phyloP scores from a whole-genome alignment of 345 rosid species.

The Psidium friedrichsthalianum region DNA sequence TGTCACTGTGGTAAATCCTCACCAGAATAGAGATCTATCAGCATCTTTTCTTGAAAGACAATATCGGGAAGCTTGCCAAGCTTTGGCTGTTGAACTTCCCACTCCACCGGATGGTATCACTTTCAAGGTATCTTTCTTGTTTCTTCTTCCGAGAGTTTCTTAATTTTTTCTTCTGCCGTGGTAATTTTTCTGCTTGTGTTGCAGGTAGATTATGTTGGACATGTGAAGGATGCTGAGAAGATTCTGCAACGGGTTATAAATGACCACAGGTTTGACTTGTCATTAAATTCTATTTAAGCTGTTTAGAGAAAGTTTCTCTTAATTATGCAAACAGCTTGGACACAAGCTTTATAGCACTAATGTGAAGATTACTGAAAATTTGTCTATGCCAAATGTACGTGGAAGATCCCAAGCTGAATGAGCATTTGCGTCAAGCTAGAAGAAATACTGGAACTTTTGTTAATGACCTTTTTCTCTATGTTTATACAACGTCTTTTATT shows the following conservation, averaged over 20 bases:
- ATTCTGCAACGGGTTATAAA: conserved; percentile 61
- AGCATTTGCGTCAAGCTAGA: not conserved
- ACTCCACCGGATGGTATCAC: conserved; percentile 20
- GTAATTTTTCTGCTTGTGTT: conserved; percentile 4
- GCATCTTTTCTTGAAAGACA: conserved; percentile 69
- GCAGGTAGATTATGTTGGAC: conserved; percentile 78
- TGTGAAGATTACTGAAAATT: not conserved
- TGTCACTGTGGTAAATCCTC: conserved; percentile 68
- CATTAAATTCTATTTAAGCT: not conserved
- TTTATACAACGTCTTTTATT: not conserved
- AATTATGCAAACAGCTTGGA: not conserved
- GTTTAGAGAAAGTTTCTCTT: not conserved
- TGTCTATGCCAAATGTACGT: not conserved
- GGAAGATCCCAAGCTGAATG: not conserved
- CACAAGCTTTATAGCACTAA: not conserved
- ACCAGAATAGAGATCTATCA: conserved; percentile 50
- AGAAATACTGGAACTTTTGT: not conserved
- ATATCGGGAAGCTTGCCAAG: conserved; percentile 76
- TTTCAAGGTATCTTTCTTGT: conserved; percentile 42
- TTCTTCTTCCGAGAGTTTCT: not conserved
- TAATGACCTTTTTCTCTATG: not conserved
- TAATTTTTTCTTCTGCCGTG: not conserved
- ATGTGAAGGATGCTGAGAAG: conserved; percentile 63
- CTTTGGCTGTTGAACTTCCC: conserved; percentile 42
- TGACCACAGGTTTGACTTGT: conserved; percentile 52